Evolutionary conservation across 2,329 filamentous ascomycete genomes (phyloP).

Genomic region (Colletotrichum agaves): DNA sequence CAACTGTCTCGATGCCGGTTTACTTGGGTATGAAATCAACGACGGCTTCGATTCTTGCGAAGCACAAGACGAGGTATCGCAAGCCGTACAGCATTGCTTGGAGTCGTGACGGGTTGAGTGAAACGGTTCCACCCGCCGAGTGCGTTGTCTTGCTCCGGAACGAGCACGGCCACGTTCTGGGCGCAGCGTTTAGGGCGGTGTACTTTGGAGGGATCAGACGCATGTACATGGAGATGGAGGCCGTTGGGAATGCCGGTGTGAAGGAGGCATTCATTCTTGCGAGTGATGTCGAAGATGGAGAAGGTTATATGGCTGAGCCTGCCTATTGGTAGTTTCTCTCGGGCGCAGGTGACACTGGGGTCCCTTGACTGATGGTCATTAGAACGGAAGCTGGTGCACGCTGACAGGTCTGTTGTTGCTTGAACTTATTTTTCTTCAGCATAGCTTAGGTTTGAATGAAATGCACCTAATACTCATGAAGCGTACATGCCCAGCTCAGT

Average conservation of each 20-base stretch:
- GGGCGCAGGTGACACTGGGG: too few relatives aligned
- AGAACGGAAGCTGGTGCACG: too few relatives aligned
- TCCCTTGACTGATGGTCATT: too few relatives aligned
- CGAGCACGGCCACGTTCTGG: background rate
- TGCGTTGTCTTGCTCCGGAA: conserved; percentile 6
- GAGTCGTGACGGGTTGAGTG: background rate
- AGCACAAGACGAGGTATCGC: background rate
- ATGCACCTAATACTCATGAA: too few relatives aligned
- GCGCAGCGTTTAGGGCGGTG: background rate
- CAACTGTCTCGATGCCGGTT: background rate
- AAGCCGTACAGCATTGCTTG: background rate
- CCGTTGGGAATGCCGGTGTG: background rate
- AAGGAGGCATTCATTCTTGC: background rate
- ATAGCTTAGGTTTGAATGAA: too few relatives aligned
- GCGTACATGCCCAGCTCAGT: too few relatives aligned
- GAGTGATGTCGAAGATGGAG: background rate
- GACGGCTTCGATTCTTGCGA: conserved; percentile 1
- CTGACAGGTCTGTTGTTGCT: too few relatives aligned
- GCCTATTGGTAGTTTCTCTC: background rate
- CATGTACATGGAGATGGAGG: background rate
- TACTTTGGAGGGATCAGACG: background rate
- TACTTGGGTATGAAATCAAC: background rate
- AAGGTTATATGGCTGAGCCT: background rate
- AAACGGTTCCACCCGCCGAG: background rate
- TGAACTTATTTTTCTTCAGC: too few relatives aligned